These are phyloP conservation scores for Diaporthe velutina DNA, from an alignment of 2,329 filamentous ascomycete species.

Conservation along the genomic window DNA sequence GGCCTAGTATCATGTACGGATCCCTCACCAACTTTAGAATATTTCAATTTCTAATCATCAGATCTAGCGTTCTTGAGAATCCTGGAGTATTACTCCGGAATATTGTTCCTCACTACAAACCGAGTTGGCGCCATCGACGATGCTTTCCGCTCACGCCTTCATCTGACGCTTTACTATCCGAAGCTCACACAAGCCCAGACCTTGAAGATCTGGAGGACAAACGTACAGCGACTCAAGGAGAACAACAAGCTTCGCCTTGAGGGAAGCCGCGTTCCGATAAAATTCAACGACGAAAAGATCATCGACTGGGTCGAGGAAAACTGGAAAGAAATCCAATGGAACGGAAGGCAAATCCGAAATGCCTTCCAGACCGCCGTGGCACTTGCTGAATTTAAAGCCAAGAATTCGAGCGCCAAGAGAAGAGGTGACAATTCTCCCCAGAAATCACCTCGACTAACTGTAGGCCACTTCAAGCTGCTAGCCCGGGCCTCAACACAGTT, in stretches of 20 bases:
- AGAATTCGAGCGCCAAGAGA: not conserved
- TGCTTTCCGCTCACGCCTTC: conserved; percentile 55
- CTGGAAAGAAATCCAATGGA: not conserved
- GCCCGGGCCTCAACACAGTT: not conserved
- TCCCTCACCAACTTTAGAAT: not conserved
- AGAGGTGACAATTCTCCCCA: fast-evolving
- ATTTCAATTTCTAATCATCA: no score
- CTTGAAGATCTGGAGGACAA: conserved; percentile 40
- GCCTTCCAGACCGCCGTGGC: conserved; percentile 11
- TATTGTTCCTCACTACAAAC: conserved; percentile 59
- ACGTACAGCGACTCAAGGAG: conserved; percentile 15
- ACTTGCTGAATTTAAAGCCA: not conserved
- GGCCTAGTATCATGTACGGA: conserved; percentile 46
- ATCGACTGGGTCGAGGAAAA: not conserved
- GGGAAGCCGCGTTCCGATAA: fast-evolving
- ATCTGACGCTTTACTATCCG: conserved; percentile 52
- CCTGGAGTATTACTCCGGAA: no score
- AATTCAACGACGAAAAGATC: not conserved
- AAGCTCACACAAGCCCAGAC: conserved; percentile 40
- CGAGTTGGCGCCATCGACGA: conserved; percentile 56
- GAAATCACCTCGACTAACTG: not conserved
- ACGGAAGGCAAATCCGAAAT: conserved; percentile 15
- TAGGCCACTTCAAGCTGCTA: not conserved
- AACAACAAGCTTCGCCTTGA: conserved; percentile 24
- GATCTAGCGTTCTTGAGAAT: conserved; percentile 50